Percentiles rank a stretch among this genome's conserved stretches.
These are phyloP conservation scores for Trichoderma sp. DNA, from an alignment of 2,329 filamentous ascomycete species.

Conservation along the genomic window DNA sequence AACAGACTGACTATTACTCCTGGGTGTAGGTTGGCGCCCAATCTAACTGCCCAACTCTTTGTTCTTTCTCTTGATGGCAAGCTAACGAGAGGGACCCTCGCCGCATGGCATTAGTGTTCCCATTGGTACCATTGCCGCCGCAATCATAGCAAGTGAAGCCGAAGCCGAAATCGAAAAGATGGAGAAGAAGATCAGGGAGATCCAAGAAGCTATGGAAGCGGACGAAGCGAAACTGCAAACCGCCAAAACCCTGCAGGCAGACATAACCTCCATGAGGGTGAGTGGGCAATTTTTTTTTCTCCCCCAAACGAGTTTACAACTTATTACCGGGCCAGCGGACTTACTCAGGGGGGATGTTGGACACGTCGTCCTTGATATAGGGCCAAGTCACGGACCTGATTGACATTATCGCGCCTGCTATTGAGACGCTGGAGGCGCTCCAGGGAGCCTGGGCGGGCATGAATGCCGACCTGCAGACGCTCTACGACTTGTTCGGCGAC, in stretches of 20 bases:
- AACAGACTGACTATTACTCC: no score
- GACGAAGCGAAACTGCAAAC: not conserved
- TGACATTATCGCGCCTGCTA: not conserved
- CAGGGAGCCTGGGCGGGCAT: not conserved
- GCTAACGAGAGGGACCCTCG: not conserved
- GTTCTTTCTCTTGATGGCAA: not conserved
- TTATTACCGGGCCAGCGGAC: no score
- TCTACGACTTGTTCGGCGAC: not conserved
- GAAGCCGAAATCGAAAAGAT: not conserved
- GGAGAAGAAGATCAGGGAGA: not conserved
- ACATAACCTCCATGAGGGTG: not conserved
- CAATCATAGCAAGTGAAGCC: not conserved
- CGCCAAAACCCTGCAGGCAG: not conserved
- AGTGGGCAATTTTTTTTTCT: not conserved
- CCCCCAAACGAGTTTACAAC: no score
- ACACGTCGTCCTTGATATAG: not conserved
- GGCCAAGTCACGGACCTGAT: not conserved
- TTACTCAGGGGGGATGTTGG: no score
- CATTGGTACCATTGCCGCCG: not conserved
- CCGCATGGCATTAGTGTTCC: not conserved
- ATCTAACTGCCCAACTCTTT: no score
- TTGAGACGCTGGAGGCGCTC: not conserved
- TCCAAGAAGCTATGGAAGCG: not conserved
- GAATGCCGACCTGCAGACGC: not conserved
- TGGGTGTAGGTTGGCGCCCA: no score